These are phyloP conservation scores for Coniochaeta sp. DNA, from an alignment of 2,329 filamentous ascomycete species.

Conservation along the genomic window DNA sequence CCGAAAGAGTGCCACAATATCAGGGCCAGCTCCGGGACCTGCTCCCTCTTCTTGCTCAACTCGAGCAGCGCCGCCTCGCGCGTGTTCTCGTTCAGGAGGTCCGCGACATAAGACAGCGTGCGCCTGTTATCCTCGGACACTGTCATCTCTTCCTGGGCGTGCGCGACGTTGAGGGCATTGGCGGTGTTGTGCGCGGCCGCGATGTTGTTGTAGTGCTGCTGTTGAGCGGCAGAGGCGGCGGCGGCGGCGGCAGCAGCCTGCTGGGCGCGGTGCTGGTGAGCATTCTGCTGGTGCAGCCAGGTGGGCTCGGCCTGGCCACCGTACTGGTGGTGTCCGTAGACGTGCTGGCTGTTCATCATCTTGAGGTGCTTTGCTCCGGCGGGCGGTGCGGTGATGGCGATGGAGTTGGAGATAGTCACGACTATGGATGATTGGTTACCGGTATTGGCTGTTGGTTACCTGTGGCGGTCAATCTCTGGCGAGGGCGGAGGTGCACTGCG, in stretches of 20 bases:
- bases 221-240: conserved; percentile 44
- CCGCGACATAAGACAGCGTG: conserved; percentile 88
- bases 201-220: conserved; percentile 67
- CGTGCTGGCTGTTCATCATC: conserved; percentile 58
- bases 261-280: conserved; percentile 47
- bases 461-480: not conserved
- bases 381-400: not conserved
- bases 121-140: conserved; percentile 86
- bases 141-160: conserved; percentile 53
- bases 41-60: conserved; percentile 96
- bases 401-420: no score
- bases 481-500: conserved; percentile 1
- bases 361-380: conserved; percentile 18
- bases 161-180: conserved; percentile 35
- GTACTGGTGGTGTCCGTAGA: conserved; percentile 63
- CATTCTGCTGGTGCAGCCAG: conserved; percentile 62
- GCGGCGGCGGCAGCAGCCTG: conserved; percentile 41
- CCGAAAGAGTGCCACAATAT: conserved; percentile 99
- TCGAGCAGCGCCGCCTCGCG: conserved; percentile 89
- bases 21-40: conserved; percentile 90
- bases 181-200: conserved; percentile 54
- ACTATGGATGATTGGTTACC: not conserved
- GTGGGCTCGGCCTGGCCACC: conserved; percentile 53
- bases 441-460: not conserved
- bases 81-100: conserved; percentile 79